A percentile compares a stretch with the other conserved stretches of the same genome.
These are phyloP conservation scores for Aristolochia contorta DNA, from an alignment of 164 flowering plant species.

Conservation along the genomic window DNA sequence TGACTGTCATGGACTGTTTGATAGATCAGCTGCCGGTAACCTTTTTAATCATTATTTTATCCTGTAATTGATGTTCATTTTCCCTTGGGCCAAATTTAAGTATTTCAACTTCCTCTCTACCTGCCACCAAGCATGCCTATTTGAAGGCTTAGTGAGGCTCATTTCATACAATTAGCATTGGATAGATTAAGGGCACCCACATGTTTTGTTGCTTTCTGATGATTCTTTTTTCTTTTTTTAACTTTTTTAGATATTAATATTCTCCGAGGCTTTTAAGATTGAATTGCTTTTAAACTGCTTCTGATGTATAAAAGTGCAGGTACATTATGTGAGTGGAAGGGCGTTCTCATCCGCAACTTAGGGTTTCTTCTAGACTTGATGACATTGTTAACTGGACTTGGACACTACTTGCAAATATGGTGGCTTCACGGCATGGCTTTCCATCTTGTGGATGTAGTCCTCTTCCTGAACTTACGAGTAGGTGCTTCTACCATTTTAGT, in stretches of 20 bases:
- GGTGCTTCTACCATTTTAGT: constrained; percentile 7
- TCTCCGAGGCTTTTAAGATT: no score
- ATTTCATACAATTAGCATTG: no score
- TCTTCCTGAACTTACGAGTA: constrained; percentile 84
- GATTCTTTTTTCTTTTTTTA: neutral
- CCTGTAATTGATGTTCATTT: no score
- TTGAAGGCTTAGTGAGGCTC: no score
- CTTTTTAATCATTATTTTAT: no score
- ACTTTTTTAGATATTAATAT: neutral
- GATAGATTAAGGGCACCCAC: no score
- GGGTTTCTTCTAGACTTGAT: constrained; percentile 84
- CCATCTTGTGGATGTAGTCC: constrained; percentile 85
- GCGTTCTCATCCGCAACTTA: constrained; percentile 58
- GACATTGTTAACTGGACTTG: constrained; percentile 81
- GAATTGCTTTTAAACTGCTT: no score
- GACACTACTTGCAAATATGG: constrained; percentile 87
- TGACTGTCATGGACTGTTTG: constrained; percentile 38
- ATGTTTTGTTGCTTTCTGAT: no score
- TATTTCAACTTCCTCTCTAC: no score
- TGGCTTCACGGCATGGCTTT: constrained; percentile 99
- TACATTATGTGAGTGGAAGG: constrained; percentile 82
- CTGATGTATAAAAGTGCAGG: constrained; percentile 40
- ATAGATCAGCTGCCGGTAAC: constrained; percentile 59
- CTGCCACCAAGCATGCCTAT: no score
- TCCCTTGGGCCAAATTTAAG: no score